A percentile compares a stretch with the other conserved stretches of the same genome.
Evolutionary conservation across 441 rosid species (phyloP).

Genomic region (Jatropha podagrica): DNA sequence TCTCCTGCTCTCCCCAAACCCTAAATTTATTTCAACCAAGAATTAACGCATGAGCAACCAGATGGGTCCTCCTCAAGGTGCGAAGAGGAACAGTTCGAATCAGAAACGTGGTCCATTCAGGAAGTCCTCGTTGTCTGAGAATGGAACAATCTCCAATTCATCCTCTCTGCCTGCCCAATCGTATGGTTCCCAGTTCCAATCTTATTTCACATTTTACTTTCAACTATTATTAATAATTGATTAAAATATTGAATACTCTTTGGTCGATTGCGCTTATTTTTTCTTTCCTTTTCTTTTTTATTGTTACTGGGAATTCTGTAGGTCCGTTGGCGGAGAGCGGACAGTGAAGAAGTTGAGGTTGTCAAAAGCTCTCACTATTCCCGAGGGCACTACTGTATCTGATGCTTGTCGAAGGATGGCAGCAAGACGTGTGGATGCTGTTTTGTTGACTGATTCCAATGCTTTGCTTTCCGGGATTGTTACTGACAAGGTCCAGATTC

Average conservation of each 20-base stretch:
- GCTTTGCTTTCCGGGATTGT: conserved; percentile 92
- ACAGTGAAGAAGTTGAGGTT: conserved; percentile 84
- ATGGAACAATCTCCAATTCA: conserved; percentile 6
- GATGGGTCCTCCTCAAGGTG: conserved; percentile 17
- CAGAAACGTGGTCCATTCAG: conserved; percentile 16
- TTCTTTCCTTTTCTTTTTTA: too few species aligned
- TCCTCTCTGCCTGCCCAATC: conserved; percentile 17
- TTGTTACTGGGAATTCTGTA: not conserved
- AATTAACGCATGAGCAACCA: conserved; percentile 10
- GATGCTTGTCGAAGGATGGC: conserved; percentile 94
- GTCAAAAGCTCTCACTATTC: conserved; percentile 91
- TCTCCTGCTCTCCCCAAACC: not conserved
- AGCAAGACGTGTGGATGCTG: conserved; percentile 79
- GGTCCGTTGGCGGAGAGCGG: conserved; percentile 58
- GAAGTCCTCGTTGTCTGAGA: conserved; percentile 14
- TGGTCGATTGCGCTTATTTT: not conserved
- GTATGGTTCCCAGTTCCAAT: not conserved
- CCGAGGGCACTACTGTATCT: conserved; percentile 84
- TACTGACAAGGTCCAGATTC: conserved; percentile 63
- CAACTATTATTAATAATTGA: too few species aligned
- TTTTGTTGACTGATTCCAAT: conserved; percentile 80
- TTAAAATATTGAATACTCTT: not conserved
- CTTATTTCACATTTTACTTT: not conserved
- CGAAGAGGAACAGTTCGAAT: conserved; percentile 12
- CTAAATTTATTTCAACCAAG: not conserved